Conservation (phyloP, 306 rosid genomes). For the Castanospermum australe region DNA sequence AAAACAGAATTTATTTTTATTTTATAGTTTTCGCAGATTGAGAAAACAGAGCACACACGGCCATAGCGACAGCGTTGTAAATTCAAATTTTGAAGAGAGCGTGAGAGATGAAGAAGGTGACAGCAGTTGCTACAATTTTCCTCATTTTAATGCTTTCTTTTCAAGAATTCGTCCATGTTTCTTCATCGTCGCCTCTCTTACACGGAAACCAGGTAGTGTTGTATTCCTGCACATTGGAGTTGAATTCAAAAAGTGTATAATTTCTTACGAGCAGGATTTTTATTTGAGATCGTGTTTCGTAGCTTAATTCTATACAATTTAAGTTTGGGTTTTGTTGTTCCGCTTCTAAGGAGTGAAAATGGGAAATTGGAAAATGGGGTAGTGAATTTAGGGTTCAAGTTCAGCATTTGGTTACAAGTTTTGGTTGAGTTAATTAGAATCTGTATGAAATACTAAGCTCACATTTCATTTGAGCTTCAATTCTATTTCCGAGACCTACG, state of each 20-base stretch:
- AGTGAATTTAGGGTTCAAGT: conserved; percentile 11
- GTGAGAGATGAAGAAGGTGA: conserved; percentile 45
- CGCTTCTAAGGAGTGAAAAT: no score
- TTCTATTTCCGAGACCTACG: conserved; percentile 1
- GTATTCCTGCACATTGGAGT: background rate
- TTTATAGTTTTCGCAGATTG: no score
- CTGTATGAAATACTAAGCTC: background rate
- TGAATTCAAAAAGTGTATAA: background rate
- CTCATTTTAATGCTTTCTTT: conserved; percentile 30
- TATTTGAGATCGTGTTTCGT: background rate
- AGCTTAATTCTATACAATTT: conserved; percentile 14
- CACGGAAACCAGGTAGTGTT: conserved; percentile 33
- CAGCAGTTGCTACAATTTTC: conserved; percentile 26
- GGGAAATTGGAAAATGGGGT: conserved; percentile 14
- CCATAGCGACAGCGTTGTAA: no score
- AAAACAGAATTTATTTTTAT: no score
- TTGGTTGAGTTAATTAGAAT: background rate
- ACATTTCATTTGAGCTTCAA: background rate
- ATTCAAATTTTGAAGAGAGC: no score
- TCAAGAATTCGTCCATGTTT: conserved; percentile 23
- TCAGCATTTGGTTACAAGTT: background rate
- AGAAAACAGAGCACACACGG: background rate
- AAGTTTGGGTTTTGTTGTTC: conserved; percentile 1
- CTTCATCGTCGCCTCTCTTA: conserved; percentile 44
- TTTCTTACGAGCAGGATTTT: background rate